Evolutionary conservation across 2,329 filamentous ascomycete genomes (phyloP), one percentile per base, ranked within the genome.

Genomic region (Fusarium camptoceras): DNA sequence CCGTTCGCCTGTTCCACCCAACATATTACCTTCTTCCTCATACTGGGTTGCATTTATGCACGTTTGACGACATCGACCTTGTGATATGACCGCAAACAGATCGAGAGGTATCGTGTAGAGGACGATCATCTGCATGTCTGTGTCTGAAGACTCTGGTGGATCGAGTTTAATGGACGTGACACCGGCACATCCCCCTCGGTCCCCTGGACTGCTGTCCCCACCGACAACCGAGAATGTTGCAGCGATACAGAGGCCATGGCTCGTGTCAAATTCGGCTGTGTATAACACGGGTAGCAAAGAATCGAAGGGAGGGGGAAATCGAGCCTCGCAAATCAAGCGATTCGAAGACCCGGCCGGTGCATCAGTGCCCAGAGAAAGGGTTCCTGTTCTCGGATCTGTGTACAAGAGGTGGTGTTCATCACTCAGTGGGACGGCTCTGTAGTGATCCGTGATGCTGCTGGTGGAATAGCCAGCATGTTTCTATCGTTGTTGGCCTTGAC

Each of bases 341-440:
- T 85, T 44, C 27, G 76, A 43, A 2, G 77, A 75, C 14, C 87
- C 87, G 30, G 88, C 79, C 2, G 88, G 87, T 1, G 87, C 85
- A 79, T 91, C 88, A 47, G 83, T 87, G 6, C 90, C 89, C 18
- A 92, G 78, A 64, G 85, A 89, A 9, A 92, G 82, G 11, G 83
- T 77, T 12, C 83, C 85, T 3, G 83, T 86, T 14, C 78, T 77
- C 7, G 89, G 88, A 73, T 92, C 89, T 9, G 87, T 88, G 75
- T 91, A 92, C 8, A 92, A 78, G 37, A 92, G 82, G 70, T 92
- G 88, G 59, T 86, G 81, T 3, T 89, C 89, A 75, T 92, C 90
- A 65, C 87, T 89, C 41, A 92, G 76, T 6, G 90, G 89, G 15
- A 91, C 79, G 4, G 89, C 89, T 47, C 85, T 85, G 72, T 89